Evolutionary conservation across 1,284 basidiomycete genomes (phyloP).

Genomic region (Mycena citricolor): DNA sequence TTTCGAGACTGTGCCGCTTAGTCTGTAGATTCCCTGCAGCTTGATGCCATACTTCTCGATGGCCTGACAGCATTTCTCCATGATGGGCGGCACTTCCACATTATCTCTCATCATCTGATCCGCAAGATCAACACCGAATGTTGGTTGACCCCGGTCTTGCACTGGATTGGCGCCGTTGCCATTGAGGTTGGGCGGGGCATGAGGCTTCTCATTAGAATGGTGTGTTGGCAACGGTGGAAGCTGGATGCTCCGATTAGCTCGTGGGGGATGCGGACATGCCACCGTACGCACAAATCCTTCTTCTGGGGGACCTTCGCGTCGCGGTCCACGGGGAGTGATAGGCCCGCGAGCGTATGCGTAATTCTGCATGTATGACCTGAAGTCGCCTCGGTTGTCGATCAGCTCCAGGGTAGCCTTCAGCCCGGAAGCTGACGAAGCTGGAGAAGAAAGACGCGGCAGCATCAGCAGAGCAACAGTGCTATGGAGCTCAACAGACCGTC

Average conservation of each 20-base stretch:
- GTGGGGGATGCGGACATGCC: no score
- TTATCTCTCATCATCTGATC: constrained; percentile 91
- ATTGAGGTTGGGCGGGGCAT: constrained; percentile 35
- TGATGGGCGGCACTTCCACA: constrained; percentile 85
- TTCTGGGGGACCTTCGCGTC: constrained; percentile 81
- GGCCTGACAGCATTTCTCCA: constrained; percentile 87
- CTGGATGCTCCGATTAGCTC: constrained; percentile 41
- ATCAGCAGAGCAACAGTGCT: no score
- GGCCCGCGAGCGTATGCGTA: constrained; percentile 84
- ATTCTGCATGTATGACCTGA: constrained; percentile 96
- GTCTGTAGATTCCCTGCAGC: constrained; percentile 89
- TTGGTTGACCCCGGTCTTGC: constrained; percentile 67
- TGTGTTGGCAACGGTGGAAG: constrained; percentile 60
- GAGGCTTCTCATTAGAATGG: constrained; percentile 29
- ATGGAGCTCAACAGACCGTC: constrained; percentile 51
- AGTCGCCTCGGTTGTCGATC: constrained; percentile 94
- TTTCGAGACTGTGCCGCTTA: constrained; percentile 90
- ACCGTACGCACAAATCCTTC: constrained; percentile 80
- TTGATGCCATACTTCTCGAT: constrained; percentile 89
- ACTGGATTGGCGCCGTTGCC: constrained; percentile 34
- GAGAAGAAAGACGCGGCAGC: no score
- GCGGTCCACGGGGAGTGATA: constrained; percentile 61
- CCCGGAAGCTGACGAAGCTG: constrained; percentile 50
- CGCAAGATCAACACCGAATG: constrained; percentile 89
- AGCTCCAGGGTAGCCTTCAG: constrained; percentile 85